Conservation (phyloP, 768 basidiomycete species). For the Mycena crocata region DNA sequence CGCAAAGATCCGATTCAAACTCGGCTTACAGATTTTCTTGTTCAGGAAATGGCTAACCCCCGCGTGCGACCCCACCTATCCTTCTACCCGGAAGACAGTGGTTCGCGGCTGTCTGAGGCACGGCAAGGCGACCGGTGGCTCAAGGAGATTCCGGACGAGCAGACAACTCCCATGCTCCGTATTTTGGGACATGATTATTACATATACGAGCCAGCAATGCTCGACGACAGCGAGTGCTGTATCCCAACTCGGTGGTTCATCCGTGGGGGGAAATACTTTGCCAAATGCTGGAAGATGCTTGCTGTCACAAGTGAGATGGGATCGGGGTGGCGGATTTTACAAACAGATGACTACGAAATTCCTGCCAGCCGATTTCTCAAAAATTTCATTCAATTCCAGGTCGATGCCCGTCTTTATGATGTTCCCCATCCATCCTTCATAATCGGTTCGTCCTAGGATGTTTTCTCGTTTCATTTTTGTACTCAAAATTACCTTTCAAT, state of each 20-base stretch:
- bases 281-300: slow-evolving; percentile 2
- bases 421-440: background rate
- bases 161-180: slow-evolving; percentile 42
- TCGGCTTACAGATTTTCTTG: background rate
- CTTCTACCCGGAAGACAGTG: slow-evolving; percentile 50
- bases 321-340: slow-evolving; percentile 20
- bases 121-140: slow-evolving; percentile 42
- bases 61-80: slow-evolving; percentile 41
- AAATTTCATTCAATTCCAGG: background rate
- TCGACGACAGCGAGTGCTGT: slow-evolving; percentile 5
- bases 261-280: background rate
- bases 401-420: background rate
- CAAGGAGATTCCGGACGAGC: slow-evolving; percentile 34
- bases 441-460: background rate
- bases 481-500: background rate
- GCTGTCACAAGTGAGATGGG: background rate
- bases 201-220: slow-evolving; percentile 29
- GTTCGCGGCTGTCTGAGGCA: slow-evolving; percentile 33
- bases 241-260: slow-evolving; percentile 35
- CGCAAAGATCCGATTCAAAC: background rate
- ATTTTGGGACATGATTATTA: slow-evolving; percentile 18
- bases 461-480: too few relatives aligned
- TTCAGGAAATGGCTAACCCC: slow-evolving; percentile 52
- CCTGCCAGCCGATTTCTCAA: background rate
- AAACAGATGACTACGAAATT: background rate